Conservation (phyloP, 2,329 filamentous ascomycete species). For the Davidsoniella eucalypti region DNA sequence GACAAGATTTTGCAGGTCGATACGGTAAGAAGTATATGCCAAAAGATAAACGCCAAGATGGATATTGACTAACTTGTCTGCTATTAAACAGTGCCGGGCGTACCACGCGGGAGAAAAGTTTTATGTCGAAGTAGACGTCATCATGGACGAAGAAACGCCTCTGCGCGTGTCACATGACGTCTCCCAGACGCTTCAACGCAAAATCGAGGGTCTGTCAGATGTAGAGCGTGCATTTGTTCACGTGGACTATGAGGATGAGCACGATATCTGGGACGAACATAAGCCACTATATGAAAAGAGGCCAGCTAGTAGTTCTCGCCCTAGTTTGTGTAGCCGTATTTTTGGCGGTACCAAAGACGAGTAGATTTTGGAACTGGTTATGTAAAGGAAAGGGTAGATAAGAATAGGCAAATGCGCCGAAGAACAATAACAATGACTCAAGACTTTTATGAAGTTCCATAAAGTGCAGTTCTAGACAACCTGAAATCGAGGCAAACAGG, state of each 20-base stretch:
- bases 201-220: conserved; percentile 31
- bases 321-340: neutral
- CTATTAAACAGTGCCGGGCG: conserved; percentile 28
- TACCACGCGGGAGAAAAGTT: conserved; percentile 46
- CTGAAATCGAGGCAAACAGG: too few species aligned
- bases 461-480: too few species aligned
- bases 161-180: conserved; percentile 43
- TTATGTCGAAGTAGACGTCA: conserved; percentile 45
- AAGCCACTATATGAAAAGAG: conserved; percentile 25
- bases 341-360: neutral
- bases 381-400: too few species aligned
- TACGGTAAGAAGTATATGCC: conserved; percentile 23
- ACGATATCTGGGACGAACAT: conserved; percentile 26
- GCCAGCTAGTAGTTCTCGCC: neutral
- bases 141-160: conserved; percentile 38
- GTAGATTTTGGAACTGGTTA: too few species aligned
- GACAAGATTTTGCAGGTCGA: conserved; percentile 39
- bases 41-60: conserved; percentile 9
- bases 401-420: too few species aligned
- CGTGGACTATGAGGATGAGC: conserved; percentile 28
- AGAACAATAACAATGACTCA: too few species aligned
- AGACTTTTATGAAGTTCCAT: too few species aligned
- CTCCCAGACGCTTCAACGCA: conserved; percentile 41
- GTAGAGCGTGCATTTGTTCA: conserved; percentile 31
- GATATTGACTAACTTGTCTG: neutral